These are phyloP conservation scores for Euphorbia celastroides DNA, from an alignment of 441 rosid genomes.

Conservation along the genomic window DNA sequence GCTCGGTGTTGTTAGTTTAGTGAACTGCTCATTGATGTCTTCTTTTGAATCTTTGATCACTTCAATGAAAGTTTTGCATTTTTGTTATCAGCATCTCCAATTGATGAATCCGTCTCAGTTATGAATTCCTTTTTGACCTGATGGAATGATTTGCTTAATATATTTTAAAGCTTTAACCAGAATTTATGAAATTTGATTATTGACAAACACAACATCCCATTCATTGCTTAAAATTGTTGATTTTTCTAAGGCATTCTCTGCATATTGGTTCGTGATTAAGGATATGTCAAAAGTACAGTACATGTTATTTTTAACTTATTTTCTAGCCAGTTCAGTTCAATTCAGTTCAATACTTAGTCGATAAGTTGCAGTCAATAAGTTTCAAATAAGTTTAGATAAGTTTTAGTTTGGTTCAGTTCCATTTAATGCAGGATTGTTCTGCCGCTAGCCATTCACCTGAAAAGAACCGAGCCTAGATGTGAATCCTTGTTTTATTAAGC, in stretches of 20 bases:
- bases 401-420: too few species aligned
- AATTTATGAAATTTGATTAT: neutral
- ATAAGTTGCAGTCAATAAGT: too few species aligned
- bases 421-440: too few species aligned
- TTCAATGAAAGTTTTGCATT: neutral
- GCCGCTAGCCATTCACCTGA: too few species aligned
- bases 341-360: too few species aligned
- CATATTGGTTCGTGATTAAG: too few species aligned
- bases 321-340: too few species aligned
- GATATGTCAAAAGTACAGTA: too few species aligned
- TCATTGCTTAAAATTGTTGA: neutral
- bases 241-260: neutral
- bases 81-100: neutral
- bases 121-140: neutral
- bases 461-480: too few species aligned
- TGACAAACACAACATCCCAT: neutral
- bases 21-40: neutral
- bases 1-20: conserved; percentile 6
- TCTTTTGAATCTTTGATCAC: neutral
- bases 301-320: too few species aligned
- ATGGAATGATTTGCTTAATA: neutral
- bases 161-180: neutral
- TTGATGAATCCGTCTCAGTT: neutral
- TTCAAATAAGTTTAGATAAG: too few species aligned
- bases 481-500: too few species aligned